Base-by-base conservation (phyloP, 2,329 filamentous ascomycete genomes). In the Pseudogymnoascus sp. region DNA sequence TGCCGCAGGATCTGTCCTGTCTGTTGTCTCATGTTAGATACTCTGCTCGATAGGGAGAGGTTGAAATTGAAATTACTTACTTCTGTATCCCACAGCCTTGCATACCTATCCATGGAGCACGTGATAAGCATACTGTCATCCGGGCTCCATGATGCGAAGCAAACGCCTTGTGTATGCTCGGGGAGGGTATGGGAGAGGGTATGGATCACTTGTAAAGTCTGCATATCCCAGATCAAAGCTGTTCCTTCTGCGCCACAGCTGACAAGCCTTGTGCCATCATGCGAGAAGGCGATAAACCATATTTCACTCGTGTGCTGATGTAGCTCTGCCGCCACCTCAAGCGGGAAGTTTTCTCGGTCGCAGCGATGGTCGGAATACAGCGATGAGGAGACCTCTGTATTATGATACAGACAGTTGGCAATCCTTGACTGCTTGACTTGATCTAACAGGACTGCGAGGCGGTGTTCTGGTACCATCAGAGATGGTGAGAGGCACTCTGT, bases 381-480 rank as follows among this genome's bases (percentile, higher is more conserved):
- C 3, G 92, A 96, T 1, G 92, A 92, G 1, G 90, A 84, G 3
- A 80, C 76, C 1, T 86, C 81, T 3, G 87, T 91, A 61, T 95
- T 97, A 76, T 99, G 94, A 74, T 92, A 97, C 39, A 92, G 77
- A 72, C 94, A 99, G 31, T 84, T 84, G 60, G 87, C 84, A 63
- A 97, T 90, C 76, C 97, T 93, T 65, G 82, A 85, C 65, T 88
- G 82, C 72, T 97, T 96, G 38, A 96, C 86, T 67, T 95, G 87
- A 63, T 92, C 82, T 60, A 99, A 78, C 13, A 99, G 79, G 35
- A 86, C 82, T 1, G 91, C 91, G 48, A 99, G 80, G 5, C 94
- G 87, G 73, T 94, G 90, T 71, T 96, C 91, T 1, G 94, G 94
- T 61, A 99, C 89, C 92, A 99, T 97, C 48, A 96, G 90, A 3